Evolutionary conservation across 306 rosid genomes (phyloP).

Genomic region (Alnus glutinosa): DNA sequence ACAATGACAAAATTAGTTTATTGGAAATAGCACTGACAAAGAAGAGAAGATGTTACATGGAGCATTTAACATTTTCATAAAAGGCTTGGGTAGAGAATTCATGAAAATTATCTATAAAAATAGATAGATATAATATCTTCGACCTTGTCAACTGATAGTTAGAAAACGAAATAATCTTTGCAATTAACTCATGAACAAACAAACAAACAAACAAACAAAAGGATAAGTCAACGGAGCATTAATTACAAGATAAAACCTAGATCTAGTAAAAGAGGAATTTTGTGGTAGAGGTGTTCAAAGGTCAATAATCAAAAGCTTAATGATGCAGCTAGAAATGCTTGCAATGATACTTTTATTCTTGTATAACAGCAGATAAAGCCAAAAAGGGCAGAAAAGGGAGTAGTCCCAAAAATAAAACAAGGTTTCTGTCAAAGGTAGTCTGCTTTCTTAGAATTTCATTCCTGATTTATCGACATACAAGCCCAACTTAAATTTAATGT

Average conservation of each 20-base stretch:
- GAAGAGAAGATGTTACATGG: not conserved
- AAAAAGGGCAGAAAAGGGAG: too few relatives aligned
- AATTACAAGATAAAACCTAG: not conserved
- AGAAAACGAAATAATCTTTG: not conserved
- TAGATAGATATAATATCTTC: too few relatives aligned
- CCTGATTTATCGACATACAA: not conserved
- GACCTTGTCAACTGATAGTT: too few relatives aligned
- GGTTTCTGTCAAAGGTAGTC: not conserved
- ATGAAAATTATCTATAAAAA: too few relatives aligned
- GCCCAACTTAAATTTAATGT: not conserved
- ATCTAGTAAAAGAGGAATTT: not conserved
- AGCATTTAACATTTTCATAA: not conserved
- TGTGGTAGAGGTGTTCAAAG: not conserved
- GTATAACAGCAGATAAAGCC: too few relatives aligned
- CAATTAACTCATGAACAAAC: not conserved
- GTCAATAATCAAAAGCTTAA: not conserved
- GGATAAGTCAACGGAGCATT: not conserved
- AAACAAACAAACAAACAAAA: not conserved
- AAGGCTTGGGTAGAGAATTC: not conserved
- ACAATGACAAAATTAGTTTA: constrained; percentile 2
- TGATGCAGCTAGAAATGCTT: too few relatives aligned
- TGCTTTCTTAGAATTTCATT: not conserved
- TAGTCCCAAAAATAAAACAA: not conserved
- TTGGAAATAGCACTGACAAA: not conserved
- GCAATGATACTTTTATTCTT: not conserved